Conservation (phyloP, 164 flowering plant genomes). For the Vitis rotundifolia region DNA sequence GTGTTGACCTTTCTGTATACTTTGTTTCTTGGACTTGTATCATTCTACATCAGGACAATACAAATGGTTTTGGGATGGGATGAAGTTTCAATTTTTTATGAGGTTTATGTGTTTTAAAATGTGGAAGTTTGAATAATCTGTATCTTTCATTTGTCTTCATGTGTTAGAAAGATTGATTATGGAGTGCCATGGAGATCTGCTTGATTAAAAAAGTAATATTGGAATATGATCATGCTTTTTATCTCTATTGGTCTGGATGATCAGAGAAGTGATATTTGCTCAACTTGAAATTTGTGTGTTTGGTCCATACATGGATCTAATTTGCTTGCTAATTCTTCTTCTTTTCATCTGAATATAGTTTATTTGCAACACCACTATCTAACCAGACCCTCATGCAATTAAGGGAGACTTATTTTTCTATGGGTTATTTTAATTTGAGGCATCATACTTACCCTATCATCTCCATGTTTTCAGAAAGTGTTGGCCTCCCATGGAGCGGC, state of each 20-base stretch:
- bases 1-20: neutral
- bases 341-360: too few relatives aligned
- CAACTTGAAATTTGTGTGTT: neutral
- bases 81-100: neutral
- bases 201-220: neutral
- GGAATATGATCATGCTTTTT: neutral
- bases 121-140: neutral
- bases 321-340: too few relatives aligned
- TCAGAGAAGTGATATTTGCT: neutral
- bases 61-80: neutral
- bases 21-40: neutral
- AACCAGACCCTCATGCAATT: too few relatives aligned
- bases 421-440: too few relatives aligned
- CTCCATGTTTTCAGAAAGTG: slow-evolving; percentile 57
- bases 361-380: too few relatives aligned
- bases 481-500: slow-evolving; percentile 89
- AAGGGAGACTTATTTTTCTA: too few relatives aligned
- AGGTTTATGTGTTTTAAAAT: neutral
- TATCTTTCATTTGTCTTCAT: neutral
- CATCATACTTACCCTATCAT: neutral
- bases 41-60: neutral
- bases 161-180: neutral
- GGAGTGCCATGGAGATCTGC: neutral
- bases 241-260: too few relatives aligned
- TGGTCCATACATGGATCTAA: neutral